These are phyloP conservation scores for Fraxinus floribunda DNA, from an alignment of 305 asterid genomes.

Conservation along the genomic window DNA sequence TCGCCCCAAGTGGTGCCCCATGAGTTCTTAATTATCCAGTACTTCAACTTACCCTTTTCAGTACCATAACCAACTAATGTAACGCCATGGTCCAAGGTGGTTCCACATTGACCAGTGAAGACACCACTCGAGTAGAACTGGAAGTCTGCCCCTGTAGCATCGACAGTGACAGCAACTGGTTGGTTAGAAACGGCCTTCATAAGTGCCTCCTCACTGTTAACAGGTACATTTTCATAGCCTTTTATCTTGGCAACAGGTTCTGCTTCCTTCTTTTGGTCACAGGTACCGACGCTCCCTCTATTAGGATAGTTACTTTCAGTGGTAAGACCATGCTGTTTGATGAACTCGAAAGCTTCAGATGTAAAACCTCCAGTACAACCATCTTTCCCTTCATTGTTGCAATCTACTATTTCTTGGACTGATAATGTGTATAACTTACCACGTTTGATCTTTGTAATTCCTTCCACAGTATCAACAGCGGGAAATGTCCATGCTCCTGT, in stretches of 20 bases:
- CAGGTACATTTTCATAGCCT: conserved; percentile 3
- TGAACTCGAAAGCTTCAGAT: conserved; percentile 12
- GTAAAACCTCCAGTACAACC: too few relatives aligned
- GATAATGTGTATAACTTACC: too few relatives aligned
- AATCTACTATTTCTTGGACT: too few relatives aligned
- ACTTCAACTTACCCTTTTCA: background rate
- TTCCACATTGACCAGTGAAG: conserved; percentile 28
- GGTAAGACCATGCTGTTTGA: conserved; percentile 11
- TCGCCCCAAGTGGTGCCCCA: conserved; percentile 19
- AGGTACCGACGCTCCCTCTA: background rate
- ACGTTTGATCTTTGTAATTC: too few relatives aligned
- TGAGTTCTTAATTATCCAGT: conserved; percentile 28
- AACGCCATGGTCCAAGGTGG: conserved; percentile 1
- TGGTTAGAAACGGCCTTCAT: conserved; percentile 23
- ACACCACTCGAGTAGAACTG: conserved; percentile 18
- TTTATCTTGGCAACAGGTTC: conserved; percentile 19
- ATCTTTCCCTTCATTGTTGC: too few relatives aligned
- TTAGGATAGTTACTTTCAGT: conserved; percentile 19
- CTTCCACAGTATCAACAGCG: too few relatives aligned
- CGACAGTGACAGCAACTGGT: conserved; percentile 12
- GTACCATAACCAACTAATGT: conserved; percentile 26
- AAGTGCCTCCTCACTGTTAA: background rate
- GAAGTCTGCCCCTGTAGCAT: conserved; percentile 4
- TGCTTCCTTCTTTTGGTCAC: conserved; percentile 19
- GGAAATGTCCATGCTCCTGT: too few relatives aligned